phyloP scores from a whole-genome alignment of 2,329 filamentous ascomycete genomes.

The Fusarium newnesense region DNA sequence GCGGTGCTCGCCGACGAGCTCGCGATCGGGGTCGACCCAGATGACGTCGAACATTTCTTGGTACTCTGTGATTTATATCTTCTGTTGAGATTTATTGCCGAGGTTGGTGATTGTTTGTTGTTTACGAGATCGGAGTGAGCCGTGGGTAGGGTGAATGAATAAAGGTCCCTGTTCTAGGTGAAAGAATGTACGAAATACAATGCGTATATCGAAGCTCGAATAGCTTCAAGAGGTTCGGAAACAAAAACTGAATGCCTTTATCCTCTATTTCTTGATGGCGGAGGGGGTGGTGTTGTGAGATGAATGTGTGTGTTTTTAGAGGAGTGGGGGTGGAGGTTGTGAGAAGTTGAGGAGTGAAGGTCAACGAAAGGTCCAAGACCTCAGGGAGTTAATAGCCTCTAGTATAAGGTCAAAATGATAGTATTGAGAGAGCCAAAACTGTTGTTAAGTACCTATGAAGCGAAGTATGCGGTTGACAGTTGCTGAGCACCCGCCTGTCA shows the following conservation, averaged over 20 bases:
- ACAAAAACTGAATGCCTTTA: neutral
- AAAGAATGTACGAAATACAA: neutral
- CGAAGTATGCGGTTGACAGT: neutral
- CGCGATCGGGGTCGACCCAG: slow-evolving; percentile 66
- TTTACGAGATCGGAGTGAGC: neutral
- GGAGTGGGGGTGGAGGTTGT: neutral
- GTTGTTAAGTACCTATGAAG: neutral
- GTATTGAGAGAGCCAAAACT: too few relatives aligned
- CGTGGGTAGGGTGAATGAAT: neutral
- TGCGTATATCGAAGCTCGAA: neutral
- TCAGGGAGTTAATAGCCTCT: neutral
- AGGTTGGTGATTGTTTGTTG: neutral
- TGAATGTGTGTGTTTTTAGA: neutral
- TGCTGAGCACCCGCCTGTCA: slow-evolving; percentile 12
- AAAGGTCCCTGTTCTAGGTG: neutral
- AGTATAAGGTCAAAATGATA: neutral
- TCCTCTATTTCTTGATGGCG: neutral
- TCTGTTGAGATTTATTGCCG: neutral
- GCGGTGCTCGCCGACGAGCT: slow-evolving; percentile 64
- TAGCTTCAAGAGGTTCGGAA: neutral
- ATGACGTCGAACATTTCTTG: slow-evolving; percentile 67
- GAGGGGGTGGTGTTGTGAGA: neutral
- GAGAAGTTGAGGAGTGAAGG: neutral
- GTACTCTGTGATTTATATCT: neutral
- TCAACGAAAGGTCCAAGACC: neutral